Conservation (phyloP, 345 rosid species). For the Conringia planisiliqua region DNA sequence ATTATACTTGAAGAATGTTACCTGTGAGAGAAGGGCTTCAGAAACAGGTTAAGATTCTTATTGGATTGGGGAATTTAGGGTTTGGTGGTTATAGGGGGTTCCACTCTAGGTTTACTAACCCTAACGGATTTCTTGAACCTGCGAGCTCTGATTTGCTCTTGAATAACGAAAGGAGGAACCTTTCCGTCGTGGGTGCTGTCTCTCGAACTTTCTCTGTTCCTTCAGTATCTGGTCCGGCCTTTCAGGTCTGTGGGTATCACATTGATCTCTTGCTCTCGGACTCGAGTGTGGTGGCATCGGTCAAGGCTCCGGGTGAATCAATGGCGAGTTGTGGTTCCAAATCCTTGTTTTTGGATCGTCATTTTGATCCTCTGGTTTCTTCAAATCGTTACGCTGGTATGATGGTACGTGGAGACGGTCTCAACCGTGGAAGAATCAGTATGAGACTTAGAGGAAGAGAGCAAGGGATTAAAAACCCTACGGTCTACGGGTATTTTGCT, state of each 20-base stretch:
- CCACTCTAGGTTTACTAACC: constrained; percentile 48
- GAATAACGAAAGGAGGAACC: constrained; percentile 55
- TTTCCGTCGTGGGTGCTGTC: constrained; percentile 77
- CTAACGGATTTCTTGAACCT: constrained; percentile 51
- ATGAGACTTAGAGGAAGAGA: constrained; percentile 56
- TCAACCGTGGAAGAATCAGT: constrained; percentile 45
- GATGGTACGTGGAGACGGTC: constrained; percentile 29
- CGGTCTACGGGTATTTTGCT: constrained; percentile 45
- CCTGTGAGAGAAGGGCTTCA: constrained; percentile 50
- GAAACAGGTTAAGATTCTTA: constrained; percentile 41
- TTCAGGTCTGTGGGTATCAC: constrained; percentile 87
- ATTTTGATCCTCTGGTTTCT: constrained; percentile 36
- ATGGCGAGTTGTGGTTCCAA: constrained; percentile 60
- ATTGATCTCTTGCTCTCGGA: constrained; percentile 55
- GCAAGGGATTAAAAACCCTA: constrained; percentile 35
- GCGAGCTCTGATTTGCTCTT: constrained; percentile 53
- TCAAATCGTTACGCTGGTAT: constrained; percentile 37
- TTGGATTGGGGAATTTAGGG: constrained; percentile 53
- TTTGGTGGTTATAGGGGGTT: constrained; percentile 49
- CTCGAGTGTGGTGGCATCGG: constrained; percentile 29
- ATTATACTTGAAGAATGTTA: constrained; percentile 45
- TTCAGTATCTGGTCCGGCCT: constrained; percentile 87
- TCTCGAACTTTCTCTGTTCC: constrained; percentile 78
- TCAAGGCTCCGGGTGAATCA: constrained; percentile 28
- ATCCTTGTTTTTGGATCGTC: constrained; percentile 36